These are phyloP conservation scores for Ramaria rubella DNA, from an alignment of 768 basidiomycete genomes.

Conservation along the genomic window DNA sequence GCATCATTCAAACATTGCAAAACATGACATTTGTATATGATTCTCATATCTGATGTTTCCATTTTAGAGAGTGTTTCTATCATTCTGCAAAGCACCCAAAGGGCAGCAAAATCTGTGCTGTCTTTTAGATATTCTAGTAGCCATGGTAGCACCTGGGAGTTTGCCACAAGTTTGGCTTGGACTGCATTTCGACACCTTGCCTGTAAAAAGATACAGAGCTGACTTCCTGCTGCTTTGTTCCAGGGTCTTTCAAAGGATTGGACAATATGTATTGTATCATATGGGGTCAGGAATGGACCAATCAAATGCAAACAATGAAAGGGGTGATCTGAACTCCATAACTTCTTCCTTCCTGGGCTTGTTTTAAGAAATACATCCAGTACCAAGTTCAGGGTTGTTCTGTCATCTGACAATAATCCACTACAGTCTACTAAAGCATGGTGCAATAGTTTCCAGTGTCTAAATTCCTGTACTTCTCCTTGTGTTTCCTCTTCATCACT, in stretches of 20 bases:
- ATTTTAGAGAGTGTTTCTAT: constrained; percentile 1
- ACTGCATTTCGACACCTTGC: not conserved
- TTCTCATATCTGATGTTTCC: not conserved
- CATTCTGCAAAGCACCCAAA: not conserved
- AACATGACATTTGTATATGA: not conserved
- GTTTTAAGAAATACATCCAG: not conserved
- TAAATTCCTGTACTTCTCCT: not conserved
- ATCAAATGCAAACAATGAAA: constrained; percentile 4
- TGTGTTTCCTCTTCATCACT: not conserved
- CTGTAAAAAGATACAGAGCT: not conserved
- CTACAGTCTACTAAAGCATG: not conserved
- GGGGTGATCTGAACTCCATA: not conserved
- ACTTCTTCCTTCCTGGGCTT: not conserved
- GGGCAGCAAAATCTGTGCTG: not conserved
- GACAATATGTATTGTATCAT: constrained; percentile 1
- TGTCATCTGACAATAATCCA: not conserved
- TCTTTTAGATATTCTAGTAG: not conserved
- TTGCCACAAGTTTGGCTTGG: not conserved
- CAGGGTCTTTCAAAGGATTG: not conserved
- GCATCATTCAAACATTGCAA: not conserved
- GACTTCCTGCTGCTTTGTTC: not conserved
- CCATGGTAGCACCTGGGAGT: not conserved
- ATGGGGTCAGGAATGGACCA: not conserved
- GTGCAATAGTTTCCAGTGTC: constrained; percentile 4
- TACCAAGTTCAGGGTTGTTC: not conserved